Conservation (phyloP, 805 yeast species). For the Candida parachauliodes region DNA sequence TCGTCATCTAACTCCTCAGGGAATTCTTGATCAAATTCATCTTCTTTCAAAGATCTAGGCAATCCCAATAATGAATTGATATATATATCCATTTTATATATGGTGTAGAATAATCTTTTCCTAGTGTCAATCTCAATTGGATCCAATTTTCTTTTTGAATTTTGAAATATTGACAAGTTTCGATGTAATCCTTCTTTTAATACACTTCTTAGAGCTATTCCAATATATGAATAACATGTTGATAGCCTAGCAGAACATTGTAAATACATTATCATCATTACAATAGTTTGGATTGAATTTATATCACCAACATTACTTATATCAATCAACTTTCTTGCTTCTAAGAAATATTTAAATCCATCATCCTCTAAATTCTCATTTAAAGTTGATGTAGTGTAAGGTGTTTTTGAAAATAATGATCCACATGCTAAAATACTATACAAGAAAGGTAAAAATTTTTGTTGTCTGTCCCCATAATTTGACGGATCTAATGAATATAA, state of each 20-base stretch:
- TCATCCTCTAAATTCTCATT: constrained; percentile 59
- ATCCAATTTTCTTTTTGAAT: constrained; percentile 51
- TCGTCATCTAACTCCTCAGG: constrained; percentile 87
- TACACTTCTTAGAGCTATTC: constrained; percentile 81
- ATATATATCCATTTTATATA: constrained; percentile 86
- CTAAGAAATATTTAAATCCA: constrained; percentile 75
- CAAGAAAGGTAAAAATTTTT: constrained; percentile 70
- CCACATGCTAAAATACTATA: constrained; percentile 91
- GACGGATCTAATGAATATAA: constrained; percentile 74
- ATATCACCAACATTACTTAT: constrained; percentile 81
- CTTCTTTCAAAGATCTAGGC: constrained; percentile 72
- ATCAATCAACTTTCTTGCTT: constrained; percentile 75
- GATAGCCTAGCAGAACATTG: constrained; percentile 87
- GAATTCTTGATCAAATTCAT: constrained; percentile 82
- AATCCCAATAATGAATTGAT: constrained; percentile 83
- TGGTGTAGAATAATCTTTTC: constrained; percentile 84
- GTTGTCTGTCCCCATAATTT: constrained; percentile 68
- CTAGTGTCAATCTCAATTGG: constrained; percentile 81
- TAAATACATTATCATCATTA: constrained; percentile 78
- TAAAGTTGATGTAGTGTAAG: constrained; percentile 15
- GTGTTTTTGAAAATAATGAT: constrained; percentile 59
- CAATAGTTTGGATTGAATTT: constrained; percentile 78
- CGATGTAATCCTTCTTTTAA: constrained; percentile 80
- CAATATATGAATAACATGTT: constrained; percentile 85
- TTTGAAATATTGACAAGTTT: constrained; percentile 48